Percentiles rank a stretch among this genome's conserved stretches.
Evolutionary conservation across 2,329 filamentous ascomycete species (phyloP).

Genomic region (Capronia coronata): DNA sequence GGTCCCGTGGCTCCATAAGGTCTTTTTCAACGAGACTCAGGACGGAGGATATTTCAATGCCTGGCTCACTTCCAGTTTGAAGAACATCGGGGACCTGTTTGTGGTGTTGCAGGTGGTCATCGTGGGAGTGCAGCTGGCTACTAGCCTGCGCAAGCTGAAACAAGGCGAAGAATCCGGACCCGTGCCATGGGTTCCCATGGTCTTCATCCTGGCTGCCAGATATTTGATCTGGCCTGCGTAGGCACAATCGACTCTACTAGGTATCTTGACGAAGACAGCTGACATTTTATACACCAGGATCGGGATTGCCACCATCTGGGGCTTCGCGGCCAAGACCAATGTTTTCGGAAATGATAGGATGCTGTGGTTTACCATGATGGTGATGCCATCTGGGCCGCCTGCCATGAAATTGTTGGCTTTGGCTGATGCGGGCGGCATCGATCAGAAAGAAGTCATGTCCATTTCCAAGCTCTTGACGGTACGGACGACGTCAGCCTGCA

Average conservation of each 20-base stretch:
- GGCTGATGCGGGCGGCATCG: slow-evolving; percentile 35
- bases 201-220: slow-evolving; percentile 49
- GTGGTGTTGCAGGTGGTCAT: slow-evolving; percentile 60
- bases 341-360: slow-evolving; percentile 53
- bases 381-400: slow-evolving; percentile 51
- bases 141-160: slow-evolving; percentile 45
- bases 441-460: slow-evolving; percentile 45
- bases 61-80: slow-evolving; percentile 56
- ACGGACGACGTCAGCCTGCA: neutral
- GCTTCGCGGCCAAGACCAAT: slow-evolving; percentile 47
- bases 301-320: slow-evolving; percentile 50
- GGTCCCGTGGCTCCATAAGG: slow-evolving; percentile 51
- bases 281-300: slow-evolving; percentile 25
- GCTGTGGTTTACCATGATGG: slow-evolving; percentile 59
- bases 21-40: slow-evolving; percentile 53
- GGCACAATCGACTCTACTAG: neutral
- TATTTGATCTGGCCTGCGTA: slow-evolving; percentile 55
- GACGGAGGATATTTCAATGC: slow-evolving; percentile 59
- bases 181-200: slow-evolving; percentile 46
- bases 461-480: slow-evolving; percentile 45
- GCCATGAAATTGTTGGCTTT: slow-evolving; percentile 50
- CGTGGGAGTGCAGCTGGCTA: slow-evolving; percentile 57
- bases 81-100: slow-evolving; percentile 58
- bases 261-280: neutral
- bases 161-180: slow-evolving; percentile 36